Percentiles rank a stretch among this genome's conserved stretches.
Evolutionary conservation across 805 yeast species (phyloP).

Genomic region (Starmera pachycereana): DNA sequence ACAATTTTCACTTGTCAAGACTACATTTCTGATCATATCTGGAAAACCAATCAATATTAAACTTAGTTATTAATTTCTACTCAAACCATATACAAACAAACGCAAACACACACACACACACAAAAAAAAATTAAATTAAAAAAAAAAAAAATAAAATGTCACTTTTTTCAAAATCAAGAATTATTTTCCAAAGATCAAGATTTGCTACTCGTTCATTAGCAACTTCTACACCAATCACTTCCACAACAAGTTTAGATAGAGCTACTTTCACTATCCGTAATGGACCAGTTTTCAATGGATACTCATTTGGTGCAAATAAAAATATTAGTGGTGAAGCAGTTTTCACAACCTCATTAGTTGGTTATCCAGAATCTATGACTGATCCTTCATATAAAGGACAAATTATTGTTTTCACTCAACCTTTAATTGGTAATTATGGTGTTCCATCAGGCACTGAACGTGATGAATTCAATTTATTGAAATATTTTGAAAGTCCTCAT

Average conservation of each 20-base stretch:
- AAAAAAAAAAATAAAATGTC: too few relatives aligned
- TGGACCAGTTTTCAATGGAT: conserved; percentile 90
- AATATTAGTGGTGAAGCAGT: conserved; percentile 96
- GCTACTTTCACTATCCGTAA: conserved; percentile 87
- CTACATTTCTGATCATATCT: conserved; percentile 41
- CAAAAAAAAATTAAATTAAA: too few relatives aligned
- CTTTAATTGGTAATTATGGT: conserved; percentile 96
- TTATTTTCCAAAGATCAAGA: conserved; percentile 19
- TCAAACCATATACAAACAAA: neutral
- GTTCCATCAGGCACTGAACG: conserved; percentile 79
- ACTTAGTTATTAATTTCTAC: neutral
- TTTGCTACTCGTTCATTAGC: conserved; percentile 17
- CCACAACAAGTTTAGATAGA: conserved; percentile 39
- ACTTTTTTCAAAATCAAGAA: conserved; percentile 6
- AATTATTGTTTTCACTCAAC: conserved; percentile 93
- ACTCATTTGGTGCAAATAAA: conserved; percentile 91
- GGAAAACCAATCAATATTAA: conserved; percentile 37
- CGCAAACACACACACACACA: too few relatives aligned
- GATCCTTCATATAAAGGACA: conserved; percentile 98
- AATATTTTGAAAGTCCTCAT: conserved; percentile 84
- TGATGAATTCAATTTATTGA: conserved; percentile 78
- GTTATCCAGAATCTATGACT: conserved; percentile 98
- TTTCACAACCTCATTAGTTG: conserved; percentile 94
- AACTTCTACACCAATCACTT: conserved; percentile 16
- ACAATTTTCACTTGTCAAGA: conserved; percentile 32